These are phyloP conservation scores for Pleurotus ostreatus DNA, from an alignment of 768 basidiomycete species.

Conservation along the genomic window DNA sequence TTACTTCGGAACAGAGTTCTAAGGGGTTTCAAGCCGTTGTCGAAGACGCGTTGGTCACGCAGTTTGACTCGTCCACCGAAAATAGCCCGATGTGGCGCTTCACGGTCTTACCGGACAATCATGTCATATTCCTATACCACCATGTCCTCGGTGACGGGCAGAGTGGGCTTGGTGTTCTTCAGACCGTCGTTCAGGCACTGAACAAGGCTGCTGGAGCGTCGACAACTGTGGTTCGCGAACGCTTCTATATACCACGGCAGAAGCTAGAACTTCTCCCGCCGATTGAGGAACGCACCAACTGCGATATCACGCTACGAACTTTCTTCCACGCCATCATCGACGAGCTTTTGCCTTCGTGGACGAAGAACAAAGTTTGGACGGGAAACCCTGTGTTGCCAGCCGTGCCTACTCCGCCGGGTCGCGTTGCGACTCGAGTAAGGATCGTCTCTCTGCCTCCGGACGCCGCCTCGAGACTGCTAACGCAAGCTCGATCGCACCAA, in stretches of 20 bases:
- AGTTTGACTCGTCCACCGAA: neutral
- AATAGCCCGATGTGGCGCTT: constrained; percentile 1
- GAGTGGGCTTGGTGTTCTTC: constrained; percentile 2
- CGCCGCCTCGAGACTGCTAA: neutral
- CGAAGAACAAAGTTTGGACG: constrained; percentile 2
- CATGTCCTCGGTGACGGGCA: constrained; percentile 5
- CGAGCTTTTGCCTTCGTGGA: constrained; percentile 1
- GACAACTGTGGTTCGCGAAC: neutral
- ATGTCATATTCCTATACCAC: constrained; percentile 3
- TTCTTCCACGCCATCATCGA: neutral
- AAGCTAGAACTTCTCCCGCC: neutral
- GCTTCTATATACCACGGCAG: neutral
- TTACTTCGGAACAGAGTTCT: too few species aligned
- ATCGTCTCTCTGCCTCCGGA: neutral
- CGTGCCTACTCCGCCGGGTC: neutral
- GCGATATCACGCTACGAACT: neutral
- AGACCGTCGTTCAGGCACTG: neutral
- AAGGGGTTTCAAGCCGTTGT: neutral
- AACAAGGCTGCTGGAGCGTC: neutral
- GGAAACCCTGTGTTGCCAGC: neutral
- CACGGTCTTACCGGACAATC: neutral
- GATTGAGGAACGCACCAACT: neutral
- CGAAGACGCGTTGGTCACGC: neutral
- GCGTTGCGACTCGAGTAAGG: neutral
- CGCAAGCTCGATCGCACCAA: neutral